Evolutionary conservation across 805 yeast species (phyloP).

Genomic region (Candida pseudoglaebosa): DNA sequence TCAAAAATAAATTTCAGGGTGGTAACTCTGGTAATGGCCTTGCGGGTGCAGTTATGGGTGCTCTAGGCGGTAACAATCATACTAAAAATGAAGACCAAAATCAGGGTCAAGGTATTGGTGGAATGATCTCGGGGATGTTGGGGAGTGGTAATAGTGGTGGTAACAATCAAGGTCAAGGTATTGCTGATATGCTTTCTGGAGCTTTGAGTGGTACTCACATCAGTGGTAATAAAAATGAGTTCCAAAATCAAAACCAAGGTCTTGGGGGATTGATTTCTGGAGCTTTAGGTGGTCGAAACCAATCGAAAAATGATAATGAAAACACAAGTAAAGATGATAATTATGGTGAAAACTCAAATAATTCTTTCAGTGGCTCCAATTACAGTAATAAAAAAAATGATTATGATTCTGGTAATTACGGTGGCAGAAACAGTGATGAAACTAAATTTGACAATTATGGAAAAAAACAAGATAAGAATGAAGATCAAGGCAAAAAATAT

Average conservation of each 20-base stretch:
- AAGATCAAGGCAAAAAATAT: not conserved
- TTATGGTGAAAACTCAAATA: not conserved
- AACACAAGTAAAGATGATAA: not conserved
- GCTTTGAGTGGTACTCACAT: not conserved
- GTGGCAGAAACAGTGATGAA: not conserved
- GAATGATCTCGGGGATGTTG: too few relatives aligned
- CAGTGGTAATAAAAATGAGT: not conserved
- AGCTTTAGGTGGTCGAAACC: conserved; percentile 1
- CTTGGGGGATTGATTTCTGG: not conserved
- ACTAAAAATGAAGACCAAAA: too few relatives aligned
- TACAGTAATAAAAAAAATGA: not conserved
- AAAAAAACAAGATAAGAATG: too few relatives aligned
- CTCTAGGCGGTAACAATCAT: not conserved
- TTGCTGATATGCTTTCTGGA: not conserved
- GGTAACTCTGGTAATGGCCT: not conserved
- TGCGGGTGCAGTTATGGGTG: not conserved
- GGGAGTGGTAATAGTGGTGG: too few relatives aligned
- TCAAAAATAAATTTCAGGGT: not conserved
- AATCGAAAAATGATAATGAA: not conserved
- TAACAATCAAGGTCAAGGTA: not conserved
- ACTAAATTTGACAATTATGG: not conserved
- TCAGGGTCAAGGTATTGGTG: too few relatives aligned
- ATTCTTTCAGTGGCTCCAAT: too few relatives aligned
- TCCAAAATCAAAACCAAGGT: not conserved
- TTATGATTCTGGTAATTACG: not conserved